A percentile compares a stretch with the other conserved stretches of the same genome.
These are phyloP conservation scores for Penicillium sp. DNA, from an alignment of 2,329 filamentous ascomycete genomes.

Conservation along the genomic window DNA sequence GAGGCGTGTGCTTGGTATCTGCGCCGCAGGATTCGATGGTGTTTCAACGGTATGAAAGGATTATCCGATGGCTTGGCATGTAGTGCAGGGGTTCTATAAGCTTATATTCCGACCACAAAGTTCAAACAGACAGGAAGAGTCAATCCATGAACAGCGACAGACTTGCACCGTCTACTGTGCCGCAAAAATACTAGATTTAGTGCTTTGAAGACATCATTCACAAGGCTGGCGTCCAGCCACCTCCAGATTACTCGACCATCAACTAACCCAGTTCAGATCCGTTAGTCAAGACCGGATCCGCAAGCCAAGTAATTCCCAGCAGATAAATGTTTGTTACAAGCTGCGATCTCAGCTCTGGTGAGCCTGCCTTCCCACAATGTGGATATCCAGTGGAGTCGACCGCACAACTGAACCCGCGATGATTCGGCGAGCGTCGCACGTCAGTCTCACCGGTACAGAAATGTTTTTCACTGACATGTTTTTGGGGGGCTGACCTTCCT, in stretches of 20 bases:
- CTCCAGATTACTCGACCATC: constrained; percentile 8
- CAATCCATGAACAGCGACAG: too few relatives aligned
- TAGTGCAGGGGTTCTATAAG: background rate
- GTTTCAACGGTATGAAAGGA: background rate
- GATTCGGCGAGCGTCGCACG: constrained; percentile 2
- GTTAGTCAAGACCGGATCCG: background rate
- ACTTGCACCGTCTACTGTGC: background rate
- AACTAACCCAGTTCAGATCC: constrained; percentile 2
- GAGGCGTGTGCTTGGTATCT: background rate
- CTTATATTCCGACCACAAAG: background rate
- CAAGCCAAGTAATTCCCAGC: background rate
- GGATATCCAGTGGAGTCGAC: background rate
- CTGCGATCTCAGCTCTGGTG: constrained; percentile 21
- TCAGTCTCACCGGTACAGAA: constrained; percentile 22
- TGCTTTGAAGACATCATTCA: too few relatives aligned
- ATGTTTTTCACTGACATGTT: constrained; percentile 5
- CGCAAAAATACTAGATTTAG: too few relatives aligned
- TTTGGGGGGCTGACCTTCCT: background rate
- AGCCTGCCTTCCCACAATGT: background rate
- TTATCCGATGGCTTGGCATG: background rate
- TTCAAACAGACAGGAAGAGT: background rate
- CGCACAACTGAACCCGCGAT: background rate
- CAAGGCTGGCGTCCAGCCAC: constrained; percentile 14
- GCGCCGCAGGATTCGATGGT: background rate
- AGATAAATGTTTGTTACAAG: background rate